phyloP scores from a whole-genome alignment of 2,329 filamentous ascomycete species.

The Triangularia verruculosa region DNA sequence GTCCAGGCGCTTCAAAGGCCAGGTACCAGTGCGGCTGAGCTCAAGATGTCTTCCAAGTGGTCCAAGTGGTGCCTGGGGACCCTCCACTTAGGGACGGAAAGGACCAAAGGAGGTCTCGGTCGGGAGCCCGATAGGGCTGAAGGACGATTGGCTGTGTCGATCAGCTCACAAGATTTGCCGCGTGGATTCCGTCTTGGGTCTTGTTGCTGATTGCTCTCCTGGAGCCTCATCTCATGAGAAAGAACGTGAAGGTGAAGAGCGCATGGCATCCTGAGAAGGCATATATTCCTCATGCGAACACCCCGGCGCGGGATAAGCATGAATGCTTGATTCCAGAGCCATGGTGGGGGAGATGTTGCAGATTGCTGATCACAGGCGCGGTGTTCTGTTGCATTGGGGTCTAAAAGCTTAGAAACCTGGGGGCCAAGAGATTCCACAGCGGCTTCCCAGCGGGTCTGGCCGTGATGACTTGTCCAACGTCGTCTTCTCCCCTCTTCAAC shows the following conservation, averaged over 20 bases:
- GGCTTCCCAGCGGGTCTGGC: neutral
- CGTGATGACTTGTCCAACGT: neutral
- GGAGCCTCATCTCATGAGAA: neutral
- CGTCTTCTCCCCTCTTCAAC: neutral
- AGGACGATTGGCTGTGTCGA: neutral
- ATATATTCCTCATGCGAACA: neutral
- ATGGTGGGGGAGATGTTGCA: conserved; percentile 1
- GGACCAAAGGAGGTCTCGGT: conserved; percentile 1
- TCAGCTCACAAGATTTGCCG: neutral
- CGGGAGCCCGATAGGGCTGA: conserved; percentile 22
- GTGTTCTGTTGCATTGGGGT: neutral
- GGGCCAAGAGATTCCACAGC: neutral
- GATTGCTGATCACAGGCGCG: neutral
- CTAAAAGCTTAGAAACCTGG: neutral
- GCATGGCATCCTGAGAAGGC: neutral
- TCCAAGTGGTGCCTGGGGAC: neutral
- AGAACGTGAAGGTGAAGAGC: neutral
- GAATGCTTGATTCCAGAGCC: neutral
- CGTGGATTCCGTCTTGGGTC: neutral
- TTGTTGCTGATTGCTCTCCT: neutral
- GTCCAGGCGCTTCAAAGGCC: neutral
- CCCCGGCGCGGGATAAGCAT: neutral
- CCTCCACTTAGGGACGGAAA: neutral
- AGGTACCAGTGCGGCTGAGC: conserved; percentile 4
- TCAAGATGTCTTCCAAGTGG: neutral